Evolutionary conservation across 2,329 filamentous ascomycete genomes (phyloP).

Genomic region (Penicillium sp.): DNA sequence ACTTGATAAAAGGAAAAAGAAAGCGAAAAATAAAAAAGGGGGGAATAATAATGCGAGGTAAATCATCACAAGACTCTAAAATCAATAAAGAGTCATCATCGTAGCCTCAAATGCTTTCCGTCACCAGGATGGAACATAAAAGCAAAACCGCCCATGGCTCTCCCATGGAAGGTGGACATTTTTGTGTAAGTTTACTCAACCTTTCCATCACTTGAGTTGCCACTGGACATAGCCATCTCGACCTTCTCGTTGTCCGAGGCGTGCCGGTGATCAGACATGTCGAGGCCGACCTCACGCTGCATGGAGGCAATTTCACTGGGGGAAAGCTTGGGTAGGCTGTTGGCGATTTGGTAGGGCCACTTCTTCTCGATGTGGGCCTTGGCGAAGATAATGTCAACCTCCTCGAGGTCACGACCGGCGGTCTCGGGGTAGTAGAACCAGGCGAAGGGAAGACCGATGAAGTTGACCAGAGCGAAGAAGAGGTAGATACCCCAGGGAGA

Average conservation of each 20-base stretch:
- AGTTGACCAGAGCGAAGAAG: conserved; percentile 46
- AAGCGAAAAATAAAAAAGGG: neutral
- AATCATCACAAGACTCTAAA: conserved; percentile 6
- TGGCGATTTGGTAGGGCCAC: conserved; percentile 31
- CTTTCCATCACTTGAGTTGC: conserved; percentile 19
- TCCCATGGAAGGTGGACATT: neutral
- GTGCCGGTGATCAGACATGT: conserved; percentile 9
- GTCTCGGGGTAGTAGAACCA: conserved; percentile 58
- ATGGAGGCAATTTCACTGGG: conserved; percentile 32
- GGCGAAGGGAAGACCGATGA: conserved; percentile 51
- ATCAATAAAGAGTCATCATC: conserved; percentile 1
- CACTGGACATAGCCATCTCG: conserved; percentile 27
- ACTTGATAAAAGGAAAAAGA: neutral
- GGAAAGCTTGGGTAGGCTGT: conserved; percentile 34
- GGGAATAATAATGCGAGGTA: conserved; percentile 5
- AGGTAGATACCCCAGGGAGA: conserved; percentile 46
- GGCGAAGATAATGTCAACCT: conserved; percentile 46
- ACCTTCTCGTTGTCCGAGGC: conserved; percentile 19
- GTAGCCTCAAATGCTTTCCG: conserved; percentile 8
- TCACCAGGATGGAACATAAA: conserved; percentile 15
- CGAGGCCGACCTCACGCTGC: conserved; percentile 30
- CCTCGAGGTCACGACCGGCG: conserved; percentile 44
- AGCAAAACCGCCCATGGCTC: conserved; percentile 4
- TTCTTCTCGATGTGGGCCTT: conserved; percentile 45
- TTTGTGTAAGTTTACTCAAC: conserved; percentile 1